Conservation (phyloP, 1,284 basidiomycete species). For the Porodaedalea pini region DNA sequence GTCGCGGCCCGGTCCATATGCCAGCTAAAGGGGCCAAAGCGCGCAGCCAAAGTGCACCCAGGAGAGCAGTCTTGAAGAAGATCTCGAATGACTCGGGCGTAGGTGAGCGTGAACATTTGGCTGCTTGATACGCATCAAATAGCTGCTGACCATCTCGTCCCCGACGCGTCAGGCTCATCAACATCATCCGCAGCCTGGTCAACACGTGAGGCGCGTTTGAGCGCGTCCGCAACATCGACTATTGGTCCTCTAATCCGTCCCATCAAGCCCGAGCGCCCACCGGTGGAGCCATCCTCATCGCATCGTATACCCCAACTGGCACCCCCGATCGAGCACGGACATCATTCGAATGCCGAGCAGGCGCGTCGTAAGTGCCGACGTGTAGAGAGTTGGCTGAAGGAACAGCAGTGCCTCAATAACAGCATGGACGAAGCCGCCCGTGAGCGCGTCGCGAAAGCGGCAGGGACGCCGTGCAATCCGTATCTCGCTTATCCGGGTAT, state of each 20-base stretch:
- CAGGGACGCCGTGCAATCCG: constrained; percentile 16
- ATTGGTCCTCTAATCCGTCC: background rate
- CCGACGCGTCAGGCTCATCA: constrained; percentile 5
- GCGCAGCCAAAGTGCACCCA: constrained; percentile 6
- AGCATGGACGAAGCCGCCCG: background rate
- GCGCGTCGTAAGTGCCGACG: constrained; percentile 10
- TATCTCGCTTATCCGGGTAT: constrained; percentile 18
- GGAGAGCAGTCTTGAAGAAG: constrained; percentile 1
- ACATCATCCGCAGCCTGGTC: constrained; percentile 3
- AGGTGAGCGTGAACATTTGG: constrained; percentile 1
- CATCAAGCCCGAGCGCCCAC: background rate
- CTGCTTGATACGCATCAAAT: background rate
- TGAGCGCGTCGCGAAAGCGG: constrained; percentile 12
- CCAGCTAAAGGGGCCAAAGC: background rate
- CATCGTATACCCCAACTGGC: background rate
- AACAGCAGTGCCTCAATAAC: constrained; percentile 10
- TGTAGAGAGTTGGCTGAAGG: constrained; percentile 17
- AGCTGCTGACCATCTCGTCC: background rate
- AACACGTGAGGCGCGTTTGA: constrained; percentile 9
- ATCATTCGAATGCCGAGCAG: background rate
- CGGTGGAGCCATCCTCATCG: background rate
- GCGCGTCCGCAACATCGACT: constrained; percentile 1
- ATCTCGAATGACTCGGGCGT: constrained; percentile 2
- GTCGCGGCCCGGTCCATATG: constrained; percentile 2
- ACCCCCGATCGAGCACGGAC: background rate